Evolutionary conservation across 106 monocot species (phyloP), one percentile per base, ranked within the genome.

Genomic region (Acanthochlamys bracteata): DNA sequence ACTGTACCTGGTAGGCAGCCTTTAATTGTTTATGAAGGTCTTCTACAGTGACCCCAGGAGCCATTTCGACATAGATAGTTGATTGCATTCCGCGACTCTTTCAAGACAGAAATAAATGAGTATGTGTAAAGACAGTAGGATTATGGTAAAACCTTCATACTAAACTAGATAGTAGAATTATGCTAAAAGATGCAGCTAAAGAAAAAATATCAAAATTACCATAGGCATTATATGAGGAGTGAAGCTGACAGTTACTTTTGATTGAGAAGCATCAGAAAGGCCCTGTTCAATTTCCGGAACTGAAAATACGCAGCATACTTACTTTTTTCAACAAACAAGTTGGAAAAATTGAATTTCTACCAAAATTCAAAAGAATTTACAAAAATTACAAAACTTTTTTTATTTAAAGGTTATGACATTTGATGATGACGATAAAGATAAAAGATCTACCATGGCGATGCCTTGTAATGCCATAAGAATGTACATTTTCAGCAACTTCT

Each of bases 211-310:
- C 25, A 11, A 11, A 54, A n/a, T 76, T 79, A 99, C 98, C 98
- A 92, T 99, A 57, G 92, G 86, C 66, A 99, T 99, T 42, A 99
- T 47, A 69, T 99, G 85, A 56, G 98, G 98, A 7, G 92, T 99
- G 74, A 99, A 99, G 79, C 98, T 99, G 70, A 99, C 75, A 2
- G 83, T 78, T 43, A 99, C 89, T 81, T 86, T 86, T 54, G 88
- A 81, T 62, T 65, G 45, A 41, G 92, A 72, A 72, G 88, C 98
- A 70, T 88, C 92, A 13, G 83, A 78, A 52, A 92, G 88, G 25
- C 98, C 98, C 82, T 99, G 92, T 55, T 99, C 98, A 61, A 99
- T 99, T 74, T 99, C 98, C 53, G 98, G 98, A 71, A 99, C 98
- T 99, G 67, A 66, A 69, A 74, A 63, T 17, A 70, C 70, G 9